Evolutionary conservation across 768 basidiomycete species (phyloP).

Genomic region (Termitomyces sp.): DNA sequence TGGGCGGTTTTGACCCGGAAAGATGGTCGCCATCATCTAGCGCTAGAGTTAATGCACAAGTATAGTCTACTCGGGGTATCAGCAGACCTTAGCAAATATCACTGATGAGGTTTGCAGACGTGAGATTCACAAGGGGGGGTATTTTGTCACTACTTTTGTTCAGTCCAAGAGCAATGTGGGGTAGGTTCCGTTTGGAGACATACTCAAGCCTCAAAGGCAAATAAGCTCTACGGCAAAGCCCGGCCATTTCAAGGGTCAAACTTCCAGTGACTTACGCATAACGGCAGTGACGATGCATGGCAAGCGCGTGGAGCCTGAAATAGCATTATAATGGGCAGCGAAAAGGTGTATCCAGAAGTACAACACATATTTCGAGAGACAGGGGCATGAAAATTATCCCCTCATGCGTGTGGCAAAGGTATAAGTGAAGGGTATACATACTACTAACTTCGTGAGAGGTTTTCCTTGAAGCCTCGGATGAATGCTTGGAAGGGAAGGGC

Average conservation of each 20-base stretch:
- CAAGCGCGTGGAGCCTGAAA: constrained; percentile 4
- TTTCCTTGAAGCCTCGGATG: constrained; percentile 65
- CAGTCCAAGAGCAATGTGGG: not conserved
- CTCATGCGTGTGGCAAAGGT: not conserved
- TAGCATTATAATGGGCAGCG: constrained; percentile 6
- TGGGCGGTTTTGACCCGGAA: constrained; percentile 2
- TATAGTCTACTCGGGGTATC: not conserved
- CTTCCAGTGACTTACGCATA: not conserved
- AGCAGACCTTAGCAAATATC: not conserved
- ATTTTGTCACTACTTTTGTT: not conserved
- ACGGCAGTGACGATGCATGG: constrained; percentile 4
- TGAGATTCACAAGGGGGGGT: not conserved
- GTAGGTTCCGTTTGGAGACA: not conserved
- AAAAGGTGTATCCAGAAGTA: constrained; percentile 7
- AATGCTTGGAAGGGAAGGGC: constrained; percentile 62
- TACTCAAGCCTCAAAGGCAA: constrained; percentile 4
- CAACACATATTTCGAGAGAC: constrained; percentile 6
- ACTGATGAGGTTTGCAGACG: not conserved
- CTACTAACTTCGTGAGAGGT: constrained; percentile 27
- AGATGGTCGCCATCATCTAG: not conserved
- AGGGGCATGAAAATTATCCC: not conserved
- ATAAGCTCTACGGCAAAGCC: constrained; percentile 15
- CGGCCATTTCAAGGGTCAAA: constrained; percentile 8
- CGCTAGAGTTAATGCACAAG: not conserved
- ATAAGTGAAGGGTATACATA: constrained; percentile 6